Base-by-base conservation (phyloP, 306 rosid species). In the Acacia confusa region DNA sequence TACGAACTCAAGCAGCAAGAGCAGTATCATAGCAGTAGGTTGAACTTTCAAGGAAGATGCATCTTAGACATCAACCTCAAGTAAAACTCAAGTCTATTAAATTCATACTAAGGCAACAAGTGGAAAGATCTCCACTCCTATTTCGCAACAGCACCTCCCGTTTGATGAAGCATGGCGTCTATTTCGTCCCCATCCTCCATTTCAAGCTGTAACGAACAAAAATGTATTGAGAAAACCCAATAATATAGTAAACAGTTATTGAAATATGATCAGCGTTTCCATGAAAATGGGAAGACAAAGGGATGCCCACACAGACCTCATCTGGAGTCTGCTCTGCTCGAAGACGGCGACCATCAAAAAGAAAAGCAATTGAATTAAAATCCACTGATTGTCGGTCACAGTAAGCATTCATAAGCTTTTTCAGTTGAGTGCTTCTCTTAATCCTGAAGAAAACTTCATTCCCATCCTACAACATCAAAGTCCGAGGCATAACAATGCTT, bases 111-210 rank as follows among this genome's bases (percentile, higher is more conserved):
- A 43, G 45, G 68, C 57, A 17, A 2, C 24, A 69, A 36, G 52
- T 70, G 34, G 44, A 78, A 52, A 19, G 11, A 11, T 25, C 61
- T 24, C 9, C 60, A 25, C 74, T 41, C 57, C 79, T 57, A 40
- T 83, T 86, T 83, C 40, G 77, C 76, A 65, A 69, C 63, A 78
- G 80, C 68, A 65, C 95, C 97, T 80, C 97, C 97, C 6, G 94
- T 91, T 86, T 93, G 96, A 74, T 93, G 97, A 76, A 93, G 91
- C 95, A 93, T 91, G 16, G 96, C 97, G 41, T 89, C 96, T 0
- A 93, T 91, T 67, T 93, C 97, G 70, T 93, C 97, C 7, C 97
- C 97, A 30, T 93, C 97, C 82, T 93, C 97, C 97, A 93, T 93
- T 79, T 93, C 96, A 83, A 93, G 78, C 97, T 92, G 91, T 79